Evolutionary conservation across 2,329 filamentous ascomycete species (phyloP).

Genomic region (Colletotrichum sp.): DNA sequence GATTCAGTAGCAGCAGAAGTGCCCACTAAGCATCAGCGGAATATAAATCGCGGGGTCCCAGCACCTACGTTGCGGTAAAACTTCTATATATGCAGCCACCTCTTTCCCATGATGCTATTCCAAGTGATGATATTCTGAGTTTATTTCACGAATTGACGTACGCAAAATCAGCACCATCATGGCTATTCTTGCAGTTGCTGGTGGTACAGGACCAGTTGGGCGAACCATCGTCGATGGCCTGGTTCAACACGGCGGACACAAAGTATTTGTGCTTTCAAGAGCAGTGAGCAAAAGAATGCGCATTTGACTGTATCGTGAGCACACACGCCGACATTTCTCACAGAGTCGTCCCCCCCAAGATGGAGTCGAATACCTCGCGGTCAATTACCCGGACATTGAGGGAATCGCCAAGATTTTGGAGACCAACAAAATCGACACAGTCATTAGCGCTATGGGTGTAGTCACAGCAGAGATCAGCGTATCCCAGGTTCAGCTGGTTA

Average conservation of each 20-base stretch:
- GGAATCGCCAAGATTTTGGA: constrained; percentile 28
- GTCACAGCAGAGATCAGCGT: constrained; percentile 29
- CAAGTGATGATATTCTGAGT: rapidly evolving
- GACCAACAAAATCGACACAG: constrained; percentile 43
- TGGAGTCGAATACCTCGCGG: constrained; percentile 20
- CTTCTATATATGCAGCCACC: not conserved
- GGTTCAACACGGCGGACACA: constrained; percentile 33
- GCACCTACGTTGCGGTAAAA: rapidly evolving
- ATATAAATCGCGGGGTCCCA: not conserved
- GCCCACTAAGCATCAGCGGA: not conserved
- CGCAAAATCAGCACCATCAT: not conserved
- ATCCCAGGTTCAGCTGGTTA: constrained; percentile 46
- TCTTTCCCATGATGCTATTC: rapidly evolving
- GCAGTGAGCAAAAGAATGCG: constrained; percentile 27
- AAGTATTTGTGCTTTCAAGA: constrained; percentile 45
- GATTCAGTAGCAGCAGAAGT: not conserved
- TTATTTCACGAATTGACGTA: rapidly evolving
- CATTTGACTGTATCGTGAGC: rapidly evolving
- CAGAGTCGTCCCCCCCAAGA: not conserved
- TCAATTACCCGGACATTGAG: constrained; percentile 31
- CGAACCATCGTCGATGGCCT: constrained; percentile 52
- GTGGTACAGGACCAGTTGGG: constrained; percentile 50
- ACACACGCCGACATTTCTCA: not conserved
- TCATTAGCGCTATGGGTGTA: constrained; percentile 41
- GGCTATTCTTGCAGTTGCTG: constrained; percentile 46